Evolutionary conservation across 2,329 filamentous ascomycete genomes (phyloP).

Genomic region (Colletotrichum sp.): DNA sequence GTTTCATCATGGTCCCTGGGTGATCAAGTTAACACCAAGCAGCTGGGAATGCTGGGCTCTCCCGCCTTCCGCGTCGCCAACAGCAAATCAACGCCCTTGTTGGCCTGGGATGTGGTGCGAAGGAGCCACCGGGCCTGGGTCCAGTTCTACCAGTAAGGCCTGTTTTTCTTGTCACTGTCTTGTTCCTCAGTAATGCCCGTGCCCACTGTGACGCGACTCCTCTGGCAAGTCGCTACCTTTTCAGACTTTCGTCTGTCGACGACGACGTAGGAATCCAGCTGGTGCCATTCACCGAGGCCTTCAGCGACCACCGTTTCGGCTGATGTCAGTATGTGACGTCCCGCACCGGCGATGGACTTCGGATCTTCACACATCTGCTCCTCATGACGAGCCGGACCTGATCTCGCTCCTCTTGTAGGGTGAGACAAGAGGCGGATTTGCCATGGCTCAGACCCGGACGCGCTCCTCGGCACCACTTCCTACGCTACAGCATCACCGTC

Average conservation of each 20-base stretch:
- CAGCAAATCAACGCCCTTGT: not conserved
- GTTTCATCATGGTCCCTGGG: constrained; percentile 18
- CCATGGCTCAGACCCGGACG: not conserved
- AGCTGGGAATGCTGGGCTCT: constrained; percentile 8
- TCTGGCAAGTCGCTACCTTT: not conserved
- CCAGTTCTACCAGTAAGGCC: not conserved
- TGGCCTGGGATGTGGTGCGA: not conserved
- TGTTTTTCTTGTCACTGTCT: not conserved
- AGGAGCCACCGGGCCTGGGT: not conserved
- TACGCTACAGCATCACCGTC: not conserved
- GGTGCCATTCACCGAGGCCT: not conserved
- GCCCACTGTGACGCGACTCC: constrained; percentile 9
- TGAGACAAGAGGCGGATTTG: constrained; percentile 1
- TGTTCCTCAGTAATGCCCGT: not conserved
- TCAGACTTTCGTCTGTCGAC: not conserved
- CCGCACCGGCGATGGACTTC: not conserved
- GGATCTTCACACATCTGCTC: not conserved
- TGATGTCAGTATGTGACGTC: constrained; percentile 1
- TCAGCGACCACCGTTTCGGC: not conserved
- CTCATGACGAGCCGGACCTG: not conserved
- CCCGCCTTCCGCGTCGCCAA: not conserved
- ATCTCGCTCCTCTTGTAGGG: not conserved
- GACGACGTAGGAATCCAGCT: not conserved
- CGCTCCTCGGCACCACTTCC: not conserved
- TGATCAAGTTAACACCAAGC: constrained; percentile 5